Base-by-base conservation (phyloP, 768 basidiomycete genomes). In the Tylopilus rubrobrunneus region DNA sequence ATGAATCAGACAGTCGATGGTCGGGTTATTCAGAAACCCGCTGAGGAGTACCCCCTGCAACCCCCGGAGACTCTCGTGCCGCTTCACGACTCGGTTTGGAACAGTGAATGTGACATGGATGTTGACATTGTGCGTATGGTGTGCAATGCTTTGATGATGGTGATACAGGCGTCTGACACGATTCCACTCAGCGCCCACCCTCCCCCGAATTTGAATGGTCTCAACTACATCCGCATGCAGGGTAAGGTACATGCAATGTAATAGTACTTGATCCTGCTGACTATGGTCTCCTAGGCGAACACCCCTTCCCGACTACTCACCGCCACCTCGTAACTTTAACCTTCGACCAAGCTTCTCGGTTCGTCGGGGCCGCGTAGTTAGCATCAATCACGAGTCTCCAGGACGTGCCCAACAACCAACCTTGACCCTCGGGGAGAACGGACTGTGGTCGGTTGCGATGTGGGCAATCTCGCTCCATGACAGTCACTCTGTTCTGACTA, bases 1-100 rank as follows among this genome's bases (percentile, higher is more conserved):
- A 66, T 17, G 66, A 66, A 29, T 49, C 48, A 9, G 64, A 67
- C 4, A 54, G 47, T 43, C 65, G 56, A 33, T 67, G 65, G 64
- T 55, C 56, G n/a, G 68, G 3, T 34, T 69, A 21, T 69, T 71
- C 47, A 63, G 68, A 28, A 70, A 69, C 53, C 70, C 68, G 27
- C 31, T 69, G 17, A 63, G 62, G 57, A 31, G 29, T 57, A 1
- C 45, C 50, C n/a, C 31, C 53, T 27, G 11, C 31, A 19, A 52
- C 44, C 17, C 12, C 55, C 17, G 51, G 40, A 8, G 64, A 57
- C 0, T 59, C 63, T 45, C 62, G 31, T n/a, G 6, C 53, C 31
- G 11, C 41, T 15, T 58, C 65, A 7, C 51, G 49, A 49, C 34
- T 61, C 1, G 54, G 46, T 23, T 49, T 61, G 11, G 65, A 68